Evolutionary conservation across 2,329 filamentous ascomycete species (phyloP), one percentile per base, ranked within the genome.

Genomic region (Monosporascus ibericus): DNA sequence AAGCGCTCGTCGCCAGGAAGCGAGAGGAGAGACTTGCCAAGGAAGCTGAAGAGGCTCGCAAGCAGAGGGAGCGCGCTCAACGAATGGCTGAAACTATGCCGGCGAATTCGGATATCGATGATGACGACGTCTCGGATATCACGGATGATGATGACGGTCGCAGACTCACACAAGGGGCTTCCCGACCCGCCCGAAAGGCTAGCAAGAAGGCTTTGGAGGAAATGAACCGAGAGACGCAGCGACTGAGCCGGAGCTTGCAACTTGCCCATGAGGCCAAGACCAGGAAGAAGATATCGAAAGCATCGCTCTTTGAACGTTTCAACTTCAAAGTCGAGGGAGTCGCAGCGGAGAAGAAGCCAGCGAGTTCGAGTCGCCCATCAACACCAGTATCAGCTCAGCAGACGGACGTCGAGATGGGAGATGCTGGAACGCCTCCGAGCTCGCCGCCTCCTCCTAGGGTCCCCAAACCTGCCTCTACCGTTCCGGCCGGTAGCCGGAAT

Each of bases 141-240:
- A 78, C 76, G 2, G 84, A 87, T 53, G 84, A 83, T 36, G 83
- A 84, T 25, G 80, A 75, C 40, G 85, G 79, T n/a, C 77, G 75
- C 44, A 82, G 76, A 56, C 73, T 94, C 44, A 88, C 87, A 0
- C 88, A 92, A 64, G 75, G 80, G 39, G 76, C 78, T 34, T 73
- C 80, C 25, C 83, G 86, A 4, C 86, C 90, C 5, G 79, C 82
- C 9, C 82, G 94, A 14, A 95, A 94, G 67, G 92, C 94, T 0
- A 92, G 92, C 74, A 97, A 92, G 73, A 96, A 91, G 71, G 94
- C 94, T 0, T 68, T 96, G 42, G 90, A 96, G 66, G 92, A 97
- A 60, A 96, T 99, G 87, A 87, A 88, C 62, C 83, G 90, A 53
- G 94, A 99, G 70, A 96, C 92, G 1, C 94, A 99, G 72, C 84